phyloP scores from a whole-genome alignment of 1,139 yeast genomes.

The Candida buenavistaensis region DNA sequence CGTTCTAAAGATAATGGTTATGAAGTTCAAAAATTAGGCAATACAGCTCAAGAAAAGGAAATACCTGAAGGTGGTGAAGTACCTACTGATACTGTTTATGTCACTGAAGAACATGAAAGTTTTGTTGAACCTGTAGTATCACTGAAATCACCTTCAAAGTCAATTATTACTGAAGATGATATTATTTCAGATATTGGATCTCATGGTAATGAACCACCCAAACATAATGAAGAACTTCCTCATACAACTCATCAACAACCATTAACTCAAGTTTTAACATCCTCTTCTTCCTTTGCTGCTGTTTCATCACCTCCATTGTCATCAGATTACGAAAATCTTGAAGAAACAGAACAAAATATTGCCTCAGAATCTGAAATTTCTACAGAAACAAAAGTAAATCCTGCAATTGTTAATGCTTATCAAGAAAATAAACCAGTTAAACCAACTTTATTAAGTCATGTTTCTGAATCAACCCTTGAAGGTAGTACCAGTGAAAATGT shows the following conservation, averaged over 20 bases:
- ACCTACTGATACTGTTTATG: not conserved
- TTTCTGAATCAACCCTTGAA: conserved; percentile 15
- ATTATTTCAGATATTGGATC: conserved; percentile 13
- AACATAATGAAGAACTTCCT: conserved; percentile 1
- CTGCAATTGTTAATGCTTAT: conserved; percentile 3
- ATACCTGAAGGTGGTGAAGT: not conserved
- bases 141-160: conserved; percentile 12
- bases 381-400: conserved; percentile 6
- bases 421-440: conserved; percentile 10
- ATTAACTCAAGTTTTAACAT: conserved; percentile 29
- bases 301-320: conserved; percentile 26
- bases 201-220: not conserved
- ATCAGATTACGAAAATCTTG: conserved; percentile 21
- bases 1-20: no score
- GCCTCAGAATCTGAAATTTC: conserved; percentile 11
- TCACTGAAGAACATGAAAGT: conserved; percentile 6
- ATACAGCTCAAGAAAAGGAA: not conserved
- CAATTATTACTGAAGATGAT: conserved; percentile 12
- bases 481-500: not conserved
- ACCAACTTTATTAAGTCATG: conserved; percentile 14
- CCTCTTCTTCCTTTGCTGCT: conserved; percentile 44
- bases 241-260: conserved; percentile 5
- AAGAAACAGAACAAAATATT: conserved; percentile 18
- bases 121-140: conserved; percentile 10
- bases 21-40: no score